Base-by-base conservation (phyloP, 148 eudicot species). In the Chenopodium berlandieri region DNA sequence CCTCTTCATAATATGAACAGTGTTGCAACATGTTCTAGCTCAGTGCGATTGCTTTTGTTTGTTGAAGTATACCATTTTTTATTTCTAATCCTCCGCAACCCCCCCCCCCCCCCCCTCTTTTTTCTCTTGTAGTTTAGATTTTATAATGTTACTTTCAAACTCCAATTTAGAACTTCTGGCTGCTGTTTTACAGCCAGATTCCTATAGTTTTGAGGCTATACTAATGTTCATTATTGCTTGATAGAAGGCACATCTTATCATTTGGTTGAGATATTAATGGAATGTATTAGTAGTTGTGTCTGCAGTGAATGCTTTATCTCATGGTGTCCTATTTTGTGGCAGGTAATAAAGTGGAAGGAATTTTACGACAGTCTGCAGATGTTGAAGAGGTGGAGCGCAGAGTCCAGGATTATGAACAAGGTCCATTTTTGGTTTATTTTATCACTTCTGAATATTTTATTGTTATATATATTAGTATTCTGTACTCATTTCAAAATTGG, bases 331-430 rank as follows among this genome's bases (percentile, higher is more conserved):
- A 56, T 73, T 48, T 60, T 85, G 44, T 80, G 22, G 47, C 87
- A 97, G 99, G 99, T 79, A 88, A 50, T 78, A 91, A 86, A 76
- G 92, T 94, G 22, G 99, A 97, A 92, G 99, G 99, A 84, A 92
- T 97, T 78, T 87, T 97, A 90, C 89, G 99, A 74, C 98, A 92
- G 82, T 85, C 94, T 84, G 99, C 99, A 70, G 97, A 97, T 88
- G 97, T 97, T 34, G 99, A 97, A 90, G 99, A 97, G 94, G 98
- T 97, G 73, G 99, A 92, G 81, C 90, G 87, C 79, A 92, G 99
- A 86, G 94, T 97, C 80, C 95, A 92, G 69, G 99, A 92, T 87
- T 97, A 94, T 86, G 99, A 97, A 86, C 92, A 90, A 91, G 99
- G 99, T 96, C 47, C 34, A 25, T 44, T 76, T 82, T 60, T 64